Conservation (phyloP, 768 basidiomycete genomes). For the Hygrophoropsis aurantiaca region DNA sequence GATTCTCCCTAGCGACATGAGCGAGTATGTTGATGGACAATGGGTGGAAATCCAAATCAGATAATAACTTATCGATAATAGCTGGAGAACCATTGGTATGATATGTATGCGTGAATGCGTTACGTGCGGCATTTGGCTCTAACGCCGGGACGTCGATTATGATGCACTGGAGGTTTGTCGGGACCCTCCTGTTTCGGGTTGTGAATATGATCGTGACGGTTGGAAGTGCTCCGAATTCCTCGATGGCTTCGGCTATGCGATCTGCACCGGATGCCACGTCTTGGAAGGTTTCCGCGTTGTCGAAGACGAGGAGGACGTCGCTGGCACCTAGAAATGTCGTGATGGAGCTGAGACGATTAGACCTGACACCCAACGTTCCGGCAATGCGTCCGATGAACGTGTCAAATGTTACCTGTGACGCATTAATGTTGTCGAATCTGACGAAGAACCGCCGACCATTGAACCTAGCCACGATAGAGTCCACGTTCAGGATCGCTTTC, state of each 20-base stretch:
- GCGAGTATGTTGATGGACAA: background rate
- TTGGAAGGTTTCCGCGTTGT: background rate
- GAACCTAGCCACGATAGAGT: too few relatives aligned
- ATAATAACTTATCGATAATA: too few relatives aligned
- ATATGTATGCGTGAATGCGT: background rate
- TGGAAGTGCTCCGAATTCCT: background rate
- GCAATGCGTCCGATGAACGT: background rate
- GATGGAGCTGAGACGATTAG: too few relatives aligned
- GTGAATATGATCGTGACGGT: slow-evolving; percentile 1
- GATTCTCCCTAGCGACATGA: background rate
- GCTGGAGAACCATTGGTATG: too few relatives aligned
- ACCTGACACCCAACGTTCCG: background rate
- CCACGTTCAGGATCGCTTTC: too few relatives aligned
- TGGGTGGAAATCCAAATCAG: too few relatives aligned
- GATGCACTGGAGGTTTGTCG: background rate
- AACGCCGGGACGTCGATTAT: background rate
- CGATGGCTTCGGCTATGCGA: too few relatives aligned
- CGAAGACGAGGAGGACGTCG: background rate
- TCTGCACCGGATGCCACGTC: too few relatives aligned
- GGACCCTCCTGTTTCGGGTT: background rate
- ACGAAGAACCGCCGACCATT: too few relatives aligned
- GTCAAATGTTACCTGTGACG: too few relatives aligned
- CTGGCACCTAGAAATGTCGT: background rate
- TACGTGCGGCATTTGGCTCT: background rate
- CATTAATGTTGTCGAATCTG: too few relatives aligned